phyloP scores from a whole-genome alignment of 2,329 filamentous ascomycete species.

The Stachybotrys echinatus region DNA sequence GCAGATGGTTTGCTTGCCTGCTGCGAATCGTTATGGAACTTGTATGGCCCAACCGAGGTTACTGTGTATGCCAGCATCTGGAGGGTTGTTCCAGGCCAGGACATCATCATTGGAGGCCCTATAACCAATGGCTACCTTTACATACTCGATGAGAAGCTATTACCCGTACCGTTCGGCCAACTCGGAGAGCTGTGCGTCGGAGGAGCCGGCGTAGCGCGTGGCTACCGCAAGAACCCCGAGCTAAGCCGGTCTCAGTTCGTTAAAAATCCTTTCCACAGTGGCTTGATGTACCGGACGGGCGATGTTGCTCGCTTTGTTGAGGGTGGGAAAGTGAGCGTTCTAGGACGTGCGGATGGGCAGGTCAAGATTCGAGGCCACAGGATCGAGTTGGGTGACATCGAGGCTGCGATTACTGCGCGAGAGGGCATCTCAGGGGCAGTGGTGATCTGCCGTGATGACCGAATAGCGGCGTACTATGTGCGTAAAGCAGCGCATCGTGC shows the following conservation, averaged over 20 bases:
- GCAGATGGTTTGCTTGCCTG: slow-evolving; percentile 7
- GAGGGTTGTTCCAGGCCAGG: slow-evolving; percentile 13
- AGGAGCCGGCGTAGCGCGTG: slow-evolving; percentile 18
- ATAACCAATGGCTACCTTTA: slow-evolving; percentile 27
- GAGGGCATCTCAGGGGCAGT: slow-evolving; percentile 6
- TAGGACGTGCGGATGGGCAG: slow-evolving; percentile 8
- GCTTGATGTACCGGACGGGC: slow-evolving; percentile 13
- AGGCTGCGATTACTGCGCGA: slow-evolving; percentile 7
- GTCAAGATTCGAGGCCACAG: slow-evolving; percentile 9
- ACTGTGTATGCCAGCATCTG: slow-evolving; percentile 12
- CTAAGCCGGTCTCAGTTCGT: slow-evolving; percentile 7
- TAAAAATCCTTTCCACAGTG: slow-evolving; percentile 5
- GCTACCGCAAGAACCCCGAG: slow-evolving; percentile 9
- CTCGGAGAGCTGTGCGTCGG: slow-evolving; percentile 25
- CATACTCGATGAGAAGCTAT: slow-evolving; percentile 27
- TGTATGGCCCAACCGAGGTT: slow-evolving; percentile 24
- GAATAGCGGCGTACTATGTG: slow-evolving; percentile 9
- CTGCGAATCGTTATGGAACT: slow-evolving; percentile 12
- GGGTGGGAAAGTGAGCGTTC: slow-evolving; percentile 7
- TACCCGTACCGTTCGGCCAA: slow-evolving; percentile 31
- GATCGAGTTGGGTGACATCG: slow-evolving; percentile 8
- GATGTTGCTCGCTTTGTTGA: slow-evolving; percentile 11
- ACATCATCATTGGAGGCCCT: slow-evolving; percentile 7
- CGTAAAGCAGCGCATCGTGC: background rate
- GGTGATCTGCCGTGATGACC: slow-evolving; percentile 6